phyloP scores from a whole-genome alignment of 2,329 filamentous ascomycete genomes.

The Venturia aucupariae region DNA sequence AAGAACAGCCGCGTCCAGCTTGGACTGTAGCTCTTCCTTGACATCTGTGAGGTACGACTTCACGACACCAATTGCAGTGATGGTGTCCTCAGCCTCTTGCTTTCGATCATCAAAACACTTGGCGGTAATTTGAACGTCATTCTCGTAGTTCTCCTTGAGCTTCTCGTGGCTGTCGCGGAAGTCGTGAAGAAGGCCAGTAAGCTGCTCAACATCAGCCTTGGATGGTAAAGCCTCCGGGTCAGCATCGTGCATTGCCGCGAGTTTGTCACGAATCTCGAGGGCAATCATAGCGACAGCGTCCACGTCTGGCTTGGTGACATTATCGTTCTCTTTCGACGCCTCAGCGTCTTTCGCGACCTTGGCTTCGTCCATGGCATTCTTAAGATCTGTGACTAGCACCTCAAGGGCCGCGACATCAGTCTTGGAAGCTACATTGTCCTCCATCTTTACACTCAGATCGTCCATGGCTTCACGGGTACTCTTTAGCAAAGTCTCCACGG shows the following conservation, averaged over 20 bases:
- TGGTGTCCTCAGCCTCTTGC: slow-evolving; percentile 68
- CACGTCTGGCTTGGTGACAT: slow-evolving; percentile 71
- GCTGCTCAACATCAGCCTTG: slow-evolving; percentile 63
- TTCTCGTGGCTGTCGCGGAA: slow-evolving; percentile 53
- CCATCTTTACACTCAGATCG: slow-evolving; percentile 56
- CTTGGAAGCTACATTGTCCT: slow-evolving; percentile 60
- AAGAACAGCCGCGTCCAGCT: slow-evolving; percentile 64
- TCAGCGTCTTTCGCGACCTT: slow-evolving; percentile 37
- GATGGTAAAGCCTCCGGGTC: slow-evolving; percentile 62
- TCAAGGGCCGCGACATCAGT: slow-evolving; percentile 72
- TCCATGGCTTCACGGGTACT: slow-evolving; percentile 68
- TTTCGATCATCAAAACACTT: slow-evolving; percentile 79
- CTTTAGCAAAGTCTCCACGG: slow-evolving; percentile 57
- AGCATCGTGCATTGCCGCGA: slow-evolving; percentile 64
- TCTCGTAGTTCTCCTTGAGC: slow-evolving; percentile 63
- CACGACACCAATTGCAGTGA: slow-evolving; percentile 69
- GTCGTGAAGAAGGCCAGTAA: slow-evolving; percentile 44
- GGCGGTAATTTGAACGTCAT: slow-evolving; percentile 62
- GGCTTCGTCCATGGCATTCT: slow-evolving; percentile 62
- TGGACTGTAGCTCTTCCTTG: slow-evolving; percentile 64
- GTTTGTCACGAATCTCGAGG: slow-evolving; percentile 70
- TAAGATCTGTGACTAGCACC: slow-evolving; percentile 68
- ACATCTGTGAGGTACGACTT: slow-evolving; percentile 70
- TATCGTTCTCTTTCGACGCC: slow-evolving; percentile 37
- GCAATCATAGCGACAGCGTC: slow-evolving; percentile 71